Base-by-base conservation (phyloP, 305 asterid genomes). In the Fraxinus dipetala region DNA sequence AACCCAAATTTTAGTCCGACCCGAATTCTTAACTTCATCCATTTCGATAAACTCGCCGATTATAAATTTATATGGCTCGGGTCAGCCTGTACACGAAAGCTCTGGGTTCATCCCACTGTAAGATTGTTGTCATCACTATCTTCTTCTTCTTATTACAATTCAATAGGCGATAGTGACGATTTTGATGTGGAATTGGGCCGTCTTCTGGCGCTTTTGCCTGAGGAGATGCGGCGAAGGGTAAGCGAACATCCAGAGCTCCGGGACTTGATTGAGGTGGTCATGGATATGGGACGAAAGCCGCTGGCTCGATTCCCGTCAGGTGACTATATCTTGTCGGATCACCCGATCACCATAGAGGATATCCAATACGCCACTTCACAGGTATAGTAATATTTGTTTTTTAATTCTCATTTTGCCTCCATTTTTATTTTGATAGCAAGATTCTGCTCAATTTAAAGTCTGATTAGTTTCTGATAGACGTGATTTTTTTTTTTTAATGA, bases 271-370 rank as follows among this genome's bases (percentile, higher is more conserved):
- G 98, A 95, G 82, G 97, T 93, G 85, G 98, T 95, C 81, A 92
- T 95, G 96, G 98, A 95, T 82, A 89, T 95, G 89, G 98, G 97
- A 51, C 90, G 98, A 45, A 93, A 92, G 85, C 98, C 98, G 43
- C 82, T 95, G 83, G 98, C 98, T 31, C 90, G 98, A 34, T 95
- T 95, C 63, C 98, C 98, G 1, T 91, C 93, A 4, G 98, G 98
- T 51, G 97, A 95, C 82, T 93, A 89, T 83, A 84, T 91, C 83
- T 89, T 95, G 83, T 92, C 92, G 77, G 90, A 93, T 86, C 85
- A 86, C 72, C 92, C 90, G 26, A 90, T 95, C 11, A 89, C 97
- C 13, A 70, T 78, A 79, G 95, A 93, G 81, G 95, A 92, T 81
- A 89, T 95, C 69, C 89, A 88, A 18, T 91, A 88, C 9, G 98